A percentile compares a stretch with the other conserved stretches of the same genome.
These are phyloP conservation scores for Paraphaeosphaeria sporulosa DNA, from an alignment of 2,329 filamentous ascomycete species.

Conservation along the genomic window DNA sequence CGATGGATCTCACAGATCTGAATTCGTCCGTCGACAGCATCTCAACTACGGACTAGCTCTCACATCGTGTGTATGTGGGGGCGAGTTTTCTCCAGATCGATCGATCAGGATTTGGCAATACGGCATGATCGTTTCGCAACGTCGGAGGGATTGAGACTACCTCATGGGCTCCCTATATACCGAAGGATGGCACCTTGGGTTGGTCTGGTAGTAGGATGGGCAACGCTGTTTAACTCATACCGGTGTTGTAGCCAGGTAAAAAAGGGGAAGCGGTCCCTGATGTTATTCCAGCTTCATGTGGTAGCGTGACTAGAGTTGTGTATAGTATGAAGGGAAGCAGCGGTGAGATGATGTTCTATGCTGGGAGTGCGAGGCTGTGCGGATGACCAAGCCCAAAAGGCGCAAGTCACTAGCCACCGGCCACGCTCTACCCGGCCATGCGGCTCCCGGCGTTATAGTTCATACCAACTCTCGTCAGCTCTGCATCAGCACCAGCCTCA, in stretches of 20 bases:
- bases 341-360: conserved; percentile 1
- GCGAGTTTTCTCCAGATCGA: not conserved
- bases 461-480: conserved; percentile 14
- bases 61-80: not conserved
- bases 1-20: not conserved
- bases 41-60: not conserved
- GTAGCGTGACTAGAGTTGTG: not conserved
- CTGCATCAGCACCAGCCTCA: conserved; percentile 31
- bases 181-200: too few species aligned
- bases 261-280: too few species aligned
- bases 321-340: not conserved
- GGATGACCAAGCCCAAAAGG: conserved; percentile 5
- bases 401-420: conserved; percentile 15
- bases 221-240: not conserved
- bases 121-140: not conserved
- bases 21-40: not conserved
- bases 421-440: not conserved
- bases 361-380: not conserved
- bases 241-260: too few species aligned
- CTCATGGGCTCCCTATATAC: not conserved
- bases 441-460: not conserved
- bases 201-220: not conserved
- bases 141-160: not conserved
- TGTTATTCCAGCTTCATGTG: not conserved
- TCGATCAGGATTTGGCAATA: not conserved